Evolutionary conservation across 306 rosid genomes (phyloP), one percentile per base, ranked within the genome.

Genomic region (Lithocarpus polystachyus): DNA sequence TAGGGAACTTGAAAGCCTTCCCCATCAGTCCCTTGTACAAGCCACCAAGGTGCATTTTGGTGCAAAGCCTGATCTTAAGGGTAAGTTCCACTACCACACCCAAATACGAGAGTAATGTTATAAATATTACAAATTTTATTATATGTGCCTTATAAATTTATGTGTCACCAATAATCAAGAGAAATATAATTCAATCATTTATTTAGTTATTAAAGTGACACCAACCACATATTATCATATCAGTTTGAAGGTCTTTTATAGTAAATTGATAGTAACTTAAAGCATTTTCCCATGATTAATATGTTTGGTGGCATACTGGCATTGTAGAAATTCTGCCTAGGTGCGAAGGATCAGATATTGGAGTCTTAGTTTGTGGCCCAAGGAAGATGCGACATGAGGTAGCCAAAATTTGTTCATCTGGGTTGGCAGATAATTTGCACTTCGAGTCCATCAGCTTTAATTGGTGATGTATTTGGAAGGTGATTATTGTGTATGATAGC

Each of bases 281-380:
- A 8, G 17, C 53, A 48, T 48, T 48, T 48, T 8, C 8, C 45
- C 45, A 48, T 13, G 53, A 48, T 48, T 48, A 12, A 48, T 12
- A 48, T 11, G 17, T 24, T 13, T 40, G 26, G 62, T 12, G 26
- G 8, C 45, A 40, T 40, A 7, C 45, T 40, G 8, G 12, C 12
- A 4, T 17, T 82, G 77, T 85, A 88, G 91, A 78, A 75, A 77
- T 85, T 77, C 53, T 88, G 59, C 54, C 76, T 19, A 89, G 71
- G 26, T 76, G 75, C 56, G 57, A 83, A 79, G 89, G 82, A 73
- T 78, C 83, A n/a, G 87, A 85, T 57, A 56, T 79, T 15, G 91
- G 91, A 75, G 91, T 88, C 48, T 48, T 88, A 73, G 91, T 83
- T 1, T 83, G 82, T 48, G 91, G 89, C 23, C 89, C 91, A 5